Evolutionary conservation across 306 rosid genomes (phyloP), one percentile per base, ranked within the genome.

Genomic region (Canavalia gladiata): DNA sequence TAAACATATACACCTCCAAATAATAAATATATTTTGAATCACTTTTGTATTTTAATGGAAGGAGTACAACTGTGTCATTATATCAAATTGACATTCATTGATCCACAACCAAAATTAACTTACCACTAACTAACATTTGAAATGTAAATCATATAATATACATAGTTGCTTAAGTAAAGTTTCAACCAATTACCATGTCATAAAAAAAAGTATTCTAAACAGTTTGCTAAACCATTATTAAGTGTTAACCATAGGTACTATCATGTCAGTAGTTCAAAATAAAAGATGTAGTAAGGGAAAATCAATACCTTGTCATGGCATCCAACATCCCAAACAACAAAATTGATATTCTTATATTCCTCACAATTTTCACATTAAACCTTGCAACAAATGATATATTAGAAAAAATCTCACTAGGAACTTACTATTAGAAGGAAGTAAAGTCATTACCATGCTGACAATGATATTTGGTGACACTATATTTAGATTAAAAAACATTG

Each of bases 251-350:
- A 4, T 2, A 57, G 60, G 25, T 33, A 33, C 52, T 60, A 30
- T 54, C 49, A 57, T 52, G 58, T 31, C 41, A 74, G 58, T 12
- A 37, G 18, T 37, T 45, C 8, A 7, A n/a, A 42, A 52, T 4
- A 63, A 50, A 58, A 11, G 65, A 55, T 6, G 63, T 18, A 31
- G 34, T 18, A 25, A 29, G 37, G 56, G 6, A 49, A 50, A 43
- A 51, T 46, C 8, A 72, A 35, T 82, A 94, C 98, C 97, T 92
- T 92, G 90, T 92, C 97, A 81, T 94, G 97, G 47, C 97, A 97
- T 46, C 97, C 98, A 2, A 94, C 98, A 90, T 94, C 98, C 98
- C 97, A 94, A 79, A 94, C 97, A 57, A 97, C 92, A 82, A 94
- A 94, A 89, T 97, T 94, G 82, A 94, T 94, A 88, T 94, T 94